Base-by-base conservation (phyloP, 345 rosid genomes). In the Lepidium didymum region DNA sequence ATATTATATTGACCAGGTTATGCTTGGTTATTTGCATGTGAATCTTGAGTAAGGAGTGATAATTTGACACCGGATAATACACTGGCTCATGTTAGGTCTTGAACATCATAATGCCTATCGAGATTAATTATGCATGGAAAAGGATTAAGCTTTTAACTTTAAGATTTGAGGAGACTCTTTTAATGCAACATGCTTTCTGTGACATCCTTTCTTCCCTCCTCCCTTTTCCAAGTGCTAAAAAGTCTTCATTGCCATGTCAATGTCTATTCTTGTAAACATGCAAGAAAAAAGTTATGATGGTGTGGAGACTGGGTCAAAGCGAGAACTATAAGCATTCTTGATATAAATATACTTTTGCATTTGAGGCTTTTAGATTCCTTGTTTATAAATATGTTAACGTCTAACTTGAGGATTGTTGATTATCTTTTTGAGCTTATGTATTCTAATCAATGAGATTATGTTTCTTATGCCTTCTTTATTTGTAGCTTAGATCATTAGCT, bases 401-500 rank as follows among this genome's bases (percentile, higher is more conserved):
- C 58, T 37, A 64, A 47, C 46, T 51, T 38, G 37, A 57, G 34
- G 53, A 42, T 50, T 49, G 27, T 45, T 42, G 16, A 46, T 40
- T 16, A 65, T 57, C 54, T 58, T 65, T 52, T 15, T 14, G 47
- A 52, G 64, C 36, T 35, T 44, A 59, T 53, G 35, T 12, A 41
- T 50, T 75, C 52, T 56, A 50, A 21, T 64, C 33, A 16, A 34
- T 56, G 52, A 59, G 64, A 27, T 68, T 77, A 70, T 84, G 77
- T 64, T 87, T 78, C 75, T 81, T 77, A 60, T 78, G 51, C 69
- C 73, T 75, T 71, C 70, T 82, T 68, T 66, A 77, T 62, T 76
- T 88, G 89, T 94, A 94, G 99, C 96, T 94, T 90, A 91, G 99
- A 91, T 91, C 99, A 70, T 86, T 94, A 85, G 98, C 98, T 76